These are phyloP conservation scores for Penicillium janthinellum DNA, from an alignment of 2,329 filamentous ascomycete genomes.

Conservation along the genomic window DNA sequence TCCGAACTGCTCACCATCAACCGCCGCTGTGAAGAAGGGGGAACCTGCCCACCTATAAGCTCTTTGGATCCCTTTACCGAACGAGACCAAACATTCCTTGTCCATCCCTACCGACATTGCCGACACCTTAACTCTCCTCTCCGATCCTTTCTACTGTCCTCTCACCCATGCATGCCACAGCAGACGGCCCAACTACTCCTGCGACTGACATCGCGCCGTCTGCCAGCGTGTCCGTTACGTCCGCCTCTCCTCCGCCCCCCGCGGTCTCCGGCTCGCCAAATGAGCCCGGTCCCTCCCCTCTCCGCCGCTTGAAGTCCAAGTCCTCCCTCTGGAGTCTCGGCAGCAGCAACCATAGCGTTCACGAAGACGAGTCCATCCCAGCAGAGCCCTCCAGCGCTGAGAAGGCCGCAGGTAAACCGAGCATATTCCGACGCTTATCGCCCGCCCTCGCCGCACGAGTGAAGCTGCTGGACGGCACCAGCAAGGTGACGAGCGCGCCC, in stretches of 20 bases:
- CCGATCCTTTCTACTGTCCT: slow-evolving; percentile 15
- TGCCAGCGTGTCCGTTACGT: slow-evolving; percentile 31
- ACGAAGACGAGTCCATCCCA: slow-evolving; percentile 31
- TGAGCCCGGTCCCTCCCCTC: slow-evolving; percentile 28
- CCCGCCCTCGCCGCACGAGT: slow-evolving; percentile 47
- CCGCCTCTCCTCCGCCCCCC: slow-evolving; percentile 32
- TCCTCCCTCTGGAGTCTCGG: slow-evolving; percentile 39
- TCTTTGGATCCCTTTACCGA: slow-evolving; percentile 21
- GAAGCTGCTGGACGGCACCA: slow-evolving; percentile 44
- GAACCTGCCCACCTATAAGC: slow-evolving; percentile 11
- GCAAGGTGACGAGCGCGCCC: slow-evolving; percentile 26
- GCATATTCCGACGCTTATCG: slow-evolving; percentile 46
- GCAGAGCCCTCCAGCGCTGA: slow-evolving; percentile 27
- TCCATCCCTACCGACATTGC: slow-evolving; percentile 26
- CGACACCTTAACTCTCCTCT: slow-evolving; percentile 6
- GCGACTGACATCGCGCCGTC: slow-evolving; percentile 32
- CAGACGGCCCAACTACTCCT: slow-evolving; percentile 34
- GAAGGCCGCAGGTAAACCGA: slow-evolving; percentile 34
- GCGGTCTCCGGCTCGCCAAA: slow-evolving; percentile 33
- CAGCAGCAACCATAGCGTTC: slow-evolving; percentile 36
- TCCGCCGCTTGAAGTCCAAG: slow-evolving; percentile 40
- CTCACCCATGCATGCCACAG: slow-evolving; percentile 43
- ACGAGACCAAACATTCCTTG: slow-evolving; percentile 27
- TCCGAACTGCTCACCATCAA: slow-evolving; percentile 8
- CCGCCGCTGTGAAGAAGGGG: slow-evolving; percentile 15